A percentile compares a stretch with the other conserved stretches of the same genome.
Evolutionary conservation across 108 stramenopile species (phyloP).

Genomic region (Seminavis robusta): DNA sequence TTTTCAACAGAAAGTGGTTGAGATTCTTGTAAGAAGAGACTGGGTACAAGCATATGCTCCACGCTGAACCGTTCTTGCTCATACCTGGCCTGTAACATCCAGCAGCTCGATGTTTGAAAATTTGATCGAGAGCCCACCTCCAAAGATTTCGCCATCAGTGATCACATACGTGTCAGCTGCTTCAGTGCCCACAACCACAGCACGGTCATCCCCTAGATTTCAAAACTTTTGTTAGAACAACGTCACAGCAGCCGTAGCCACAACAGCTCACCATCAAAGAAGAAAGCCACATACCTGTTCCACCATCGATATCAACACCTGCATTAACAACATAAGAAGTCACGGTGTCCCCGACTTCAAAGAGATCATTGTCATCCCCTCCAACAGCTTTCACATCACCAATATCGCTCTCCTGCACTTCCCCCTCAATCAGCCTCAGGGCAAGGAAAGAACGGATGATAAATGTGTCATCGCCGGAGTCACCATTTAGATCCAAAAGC

Average conservation of each 20-base stretch:
- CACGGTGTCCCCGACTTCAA: neutral
- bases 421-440: no score
- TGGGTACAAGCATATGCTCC: no score
- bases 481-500: constrained; percentile 33
- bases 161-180: constrained; percentile 28
- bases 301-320: constrained; percentile 41
- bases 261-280: no score
- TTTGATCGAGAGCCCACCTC: constrained; percentile 25
- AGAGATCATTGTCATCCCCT: no score
- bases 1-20: no score
- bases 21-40: no score
- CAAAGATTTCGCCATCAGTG: constrained; percentile 27
- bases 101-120: constrained; percentile 25
- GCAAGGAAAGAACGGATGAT: constrained; percentile 25
- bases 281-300: no score
- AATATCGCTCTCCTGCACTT: no score
- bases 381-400: constrained; percentile 3
- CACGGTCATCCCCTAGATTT: no score
- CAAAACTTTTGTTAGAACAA: no score
- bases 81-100: constrained; percentile 25
- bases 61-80: no score
- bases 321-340: constrained; percentile 27
- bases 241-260: no score
- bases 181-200: constrained; percentile 29
- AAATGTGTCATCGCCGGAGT: constrained; percentile 29